Evolutionary conservation across 2,329 filamentous ascomycete species (phyloP).

Genomic region (Fonsecaea multimorphosa): DNA sequence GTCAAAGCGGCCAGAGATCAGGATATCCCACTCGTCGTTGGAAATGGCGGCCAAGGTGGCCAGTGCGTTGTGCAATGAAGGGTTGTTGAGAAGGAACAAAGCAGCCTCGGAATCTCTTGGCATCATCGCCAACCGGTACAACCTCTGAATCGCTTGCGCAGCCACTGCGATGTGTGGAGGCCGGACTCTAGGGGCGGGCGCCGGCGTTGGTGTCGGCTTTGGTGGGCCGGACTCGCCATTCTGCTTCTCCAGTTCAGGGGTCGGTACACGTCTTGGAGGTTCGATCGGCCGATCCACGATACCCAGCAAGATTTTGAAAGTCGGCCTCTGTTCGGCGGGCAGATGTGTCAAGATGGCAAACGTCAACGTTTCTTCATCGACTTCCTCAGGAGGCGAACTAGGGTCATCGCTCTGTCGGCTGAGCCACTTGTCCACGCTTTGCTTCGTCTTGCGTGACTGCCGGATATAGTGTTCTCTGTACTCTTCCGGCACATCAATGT

Average conservation of each 20-base stretch:
- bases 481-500: slow-evolving; percentile 92
- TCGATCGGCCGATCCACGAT: slow-evolving; percentile 57
- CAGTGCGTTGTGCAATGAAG: slow-evolving; percentile 80
- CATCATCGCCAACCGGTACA: slow-evolving; percentile 75
- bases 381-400: slow-evolving; percentile 79
- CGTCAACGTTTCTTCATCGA: slow-evolving; percentile 90
- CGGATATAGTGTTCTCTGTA: slow-evolving; percentile 90
- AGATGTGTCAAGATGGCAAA: slow-evolving; percentile 94
- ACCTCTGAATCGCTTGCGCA: slow-evolving; percentile 77
- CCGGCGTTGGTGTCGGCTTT: slow-evolving; percentile 64
- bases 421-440: slow-evolving; percentile 91
- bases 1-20: slow-evolving; percentile 91
- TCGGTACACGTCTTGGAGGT: slow-evolving; percentile 37
- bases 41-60: slow-evolving; percentile 87
- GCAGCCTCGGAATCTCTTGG: slow-evolving; percentile 87
- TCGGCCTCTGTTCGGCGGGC: slow-evolving; percentile 73
- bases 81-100: slow-evolving; percentile 84
- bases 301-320: slow-evolving; percentile 80
- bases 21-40: slow-evolving; percentile 93
- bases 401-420: slow-evolving; percentile 74
- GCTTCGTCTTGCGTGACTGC: slow-evolving; percentile 89
- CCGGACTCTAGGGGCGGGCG: slow-evolving; percentile 68
- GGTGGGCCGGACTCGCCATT: slow-evolving; percentile 22
- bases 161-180: slow-evolving; percentile 77
- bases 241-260: slow-evolving; percentile 32